Evolutionary conservation across 2,329 filamentous ascomycete species (phyloP).

Genomic region (Pseudopyrenochaeta lycopersici): DNA sequence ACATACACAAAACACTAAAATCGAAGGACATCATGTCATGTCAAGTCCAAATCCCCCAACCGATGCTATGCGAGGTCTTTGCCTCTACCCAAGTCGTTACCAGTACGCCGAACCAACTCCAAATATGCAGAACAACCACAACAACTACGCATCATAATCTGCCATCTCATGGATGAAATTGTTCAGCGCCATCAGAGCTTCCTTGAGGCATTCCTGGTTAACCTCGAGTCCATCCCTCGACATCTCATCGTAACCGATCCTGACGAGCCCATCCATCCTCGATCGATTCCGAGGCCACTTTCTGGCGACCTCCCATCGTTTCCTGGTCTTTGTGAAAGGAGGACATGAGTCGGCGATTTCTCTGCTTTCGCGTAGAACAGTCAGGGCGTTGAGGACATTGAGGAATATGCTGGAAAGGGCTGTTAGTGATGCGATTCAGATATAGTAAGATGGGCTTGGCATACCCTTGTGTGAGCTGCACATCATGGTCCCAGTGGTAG

Average conservation of each 20-base stretch:
- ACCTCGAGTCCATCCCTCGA: slow-evolving; percentile 44
- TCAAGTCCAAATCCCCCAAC: slow-evolving; percentile 13
- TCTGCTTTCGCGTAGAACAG: slow-evolving; percentile 41
- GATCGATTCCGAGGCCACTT: slow-evolving; percentile 39
- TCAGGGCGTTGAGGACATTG: slow-evolving; percentile 45
- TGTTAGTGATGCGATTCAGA: slow-evolving; percentile 13
- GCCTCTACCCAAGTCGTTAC: slow-evolving; percentile 25
- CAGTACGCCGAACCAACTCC: slow-evolving; percentile 31
- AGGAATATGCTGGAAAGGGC: slow-evolving; percentile 39
- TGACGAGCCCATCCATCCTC: slow-evolving; percentile 41
- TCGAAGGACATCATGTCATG: slow-evolving; percentile 13
- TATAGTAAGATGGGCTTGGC: slow-evolving; percentile 16
- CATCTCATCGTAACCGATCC: slow-evolving; percentile 45
- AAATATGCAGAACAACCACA: slow-evolving; percentile 11
- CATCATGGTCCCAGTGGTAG: slow-evolving; percentile 46
- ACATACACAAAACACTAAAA: slow-evolving; percentile 27
- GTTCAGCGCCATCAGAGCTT: slow-evolving; percentile 46
- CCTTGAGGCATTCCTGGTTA: slow-evolving; percentile 40
- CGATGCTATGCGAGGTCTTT: slow-evolving; percentile 26
- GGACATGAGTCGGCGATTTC: slow-evolving; percentile 44
- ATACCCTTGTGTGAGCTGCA: slow-evolving; percentile 47
- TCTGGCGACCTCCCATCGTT: slow-evolving; percentile 44
- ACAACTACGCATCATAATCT: slow-evolving; percentile 30
- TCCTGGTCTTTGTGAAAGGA: slow-evolving; percentile 39
- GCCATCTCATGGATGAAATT: slow-evolving; percentile 50